These are phyloP conservation scores for Xylaria palmicola DNA, from an alignment of 495 filamentous ascomycete genomes.

Conservation along the genomic window DNA sequence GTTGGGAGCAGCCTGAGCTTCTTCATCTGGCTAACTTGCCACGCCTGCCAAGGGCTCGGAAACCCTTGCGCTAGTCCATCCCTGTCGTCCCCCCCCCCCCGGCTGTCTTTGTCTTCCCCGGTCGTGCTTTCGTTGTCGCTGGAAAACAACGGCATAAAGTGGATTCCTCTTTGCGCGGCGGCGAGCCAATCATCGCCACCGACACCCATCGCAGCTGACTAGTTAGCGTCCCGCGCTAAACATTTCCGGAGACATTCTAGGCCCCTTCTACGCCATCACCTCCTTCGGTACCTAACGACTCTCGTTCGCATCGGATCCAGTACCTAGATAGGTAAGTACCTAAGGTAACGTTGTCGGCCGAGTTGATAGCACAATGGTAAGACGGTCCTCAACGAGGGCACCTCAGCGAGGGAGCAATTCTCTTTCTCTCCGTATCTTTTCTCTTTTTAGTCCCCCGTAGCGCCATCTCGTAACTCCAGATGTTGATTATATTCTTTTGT, in stretches of 20 bases:
- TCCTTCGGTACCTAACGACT: no score
- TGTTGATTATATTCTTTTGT: background rate
- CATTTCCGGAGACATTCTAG: background rate
- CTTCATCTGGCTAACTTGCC: background rate
- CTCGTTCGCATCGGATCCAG: background rate
- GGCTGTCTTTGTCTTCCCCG: slow-evolving; percentile 1
- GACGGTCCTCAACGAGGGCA: background rate
- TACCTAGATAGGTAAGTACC: background rate
- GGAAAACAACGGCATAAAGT: background rate
- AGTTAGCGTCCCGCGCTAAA: no score
- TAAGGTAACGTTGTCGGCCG: no score
- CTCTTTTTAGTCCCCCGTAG: background rate
- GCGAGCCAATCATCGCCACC: slow-evolving; percentile 19
- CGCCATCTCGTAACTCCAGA: background rate
- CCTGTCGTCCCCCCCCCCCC: background rate
- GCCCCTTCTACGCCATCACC: background rate
- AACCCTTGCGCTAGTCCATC: background rate
- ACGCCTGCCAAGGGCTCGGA: background rate
- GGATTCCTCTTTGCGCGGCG: background rate
- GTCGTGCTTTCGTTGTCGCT: background rate
- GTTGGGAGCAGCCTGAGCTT: no score
- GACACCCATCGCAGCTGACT: slow-evolving; percentile 18
- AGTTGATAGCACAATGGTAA: background rate
- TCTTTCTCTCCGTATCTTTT: background rate
- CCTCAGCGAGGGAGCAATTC: background rate